Evolutionary conservation across 2,329 filamentous ascomycete species (phyloP).

Genomic region (Penicillium sp.): DNA sequence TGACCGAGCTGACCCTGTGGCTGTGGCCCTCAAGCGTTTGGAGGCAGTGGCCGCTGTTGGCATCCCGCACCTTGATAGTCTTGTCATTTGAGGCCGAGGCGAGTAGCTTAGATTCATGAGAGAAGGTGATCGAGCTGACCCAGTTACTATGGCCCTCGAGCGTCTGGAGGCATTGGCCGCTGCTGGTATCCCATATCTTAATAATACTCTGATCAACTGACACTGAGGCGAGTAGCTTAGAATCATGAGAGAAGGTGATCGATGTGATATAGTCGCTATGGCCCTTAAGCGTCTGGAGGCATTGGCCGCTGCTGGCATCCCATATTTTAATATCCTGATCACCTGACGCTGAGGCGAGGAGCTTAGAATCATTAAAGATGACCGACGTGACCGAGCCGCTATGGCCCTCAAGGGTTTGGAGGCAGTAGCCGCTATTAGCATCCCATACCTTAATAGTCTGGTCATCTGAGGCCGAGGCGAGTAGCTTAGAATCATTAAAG

Average conservation of each 20-base stretch:
- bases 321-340: no score
- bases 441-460: no score
- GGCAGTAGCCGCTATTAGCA: no score
- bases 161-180: not conserved
- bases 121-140: not conserved
- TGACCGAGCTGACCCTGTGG: not conserved
- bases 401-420: no score
- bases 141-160: not conserved
- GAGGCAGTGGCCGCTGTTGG: not conserved
- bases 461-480: no score
- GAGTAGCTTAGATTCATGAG: no score
- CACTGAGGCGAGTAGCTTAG: constrained; percentile 1
- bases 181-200: constrained; percentile 2
- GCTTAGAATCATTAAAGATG: no score
- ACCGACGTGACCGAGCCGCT: no score
- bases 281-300: not conserved
- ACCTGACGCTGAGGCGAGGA: no score
- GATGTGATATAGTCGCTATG: not conserved
- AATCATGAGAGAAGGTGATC: constrained; percentile 3
- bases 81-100: not conserved
- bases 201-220: constrained; percentile 23
- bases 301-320: no score
- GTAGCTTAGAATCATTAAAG: no score
- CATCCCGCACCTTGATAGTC: constrained; percentile 2
- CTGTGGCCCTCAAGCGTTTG: not conserved